Evolutionary conservation across 78 protist species (phyloP).

Genomic region (Pelomyxa schiedti): DNA sequence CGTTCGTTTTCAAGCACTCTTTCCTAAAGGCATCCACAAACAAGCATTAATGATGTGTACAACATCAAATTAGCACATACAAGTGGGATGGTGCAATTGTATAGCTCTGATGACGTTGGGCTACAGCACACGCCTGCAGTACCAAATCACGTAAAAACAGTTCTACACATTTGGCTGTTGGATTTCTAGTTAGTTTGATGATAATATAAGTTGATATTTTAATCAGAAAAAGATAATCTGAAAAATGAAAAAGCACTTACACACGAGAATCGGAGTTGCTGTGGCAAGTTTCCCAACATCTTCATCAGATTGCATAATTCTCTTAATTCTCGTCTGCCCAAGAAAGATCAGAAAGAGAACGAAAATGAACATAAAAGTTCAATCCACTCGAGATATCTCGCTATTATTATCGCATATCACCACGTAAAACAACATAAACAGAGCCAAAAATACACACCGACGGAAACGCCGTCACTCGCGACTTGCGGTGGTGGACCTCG

Average conservation of each 20-base stretch:
- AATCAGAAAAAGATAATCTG: background rate
- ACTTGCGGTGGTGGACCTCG: too few species aligned
- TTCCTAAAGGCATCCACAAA: background rate
- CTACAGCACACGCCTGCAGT: constrained; percentile 10
- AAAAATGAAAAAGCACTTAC: background rate
- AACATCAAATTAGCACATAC: constrained; percentile 14
- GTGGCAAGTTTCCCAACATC: constrained; percentile 47
- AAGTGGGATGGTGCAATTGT: constrained; percentile 14
- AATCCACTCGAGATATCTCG: too few species aligned
- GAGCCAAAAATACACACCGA: too few species aligned
- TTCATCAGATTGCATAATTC: constrained; percentile 53
- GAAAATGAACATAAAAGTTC: too few species aligned
- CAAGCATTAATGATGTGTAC: constrained; percentile 3
- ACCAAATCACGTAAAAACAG: constrained; percentile 33
- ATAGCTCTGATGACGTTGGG: constrained; percentile 29
- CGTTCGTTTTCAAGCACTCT: background rate
- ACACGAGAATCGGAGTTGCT: constrained; percentile 36
- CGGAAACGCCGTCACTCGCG: too few species aligned
- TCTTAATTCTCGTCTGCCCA: constrained; percentile 32
- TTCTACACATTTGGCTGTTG: constrained; percentile 49
- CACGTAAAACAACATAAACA: too few species aligned
- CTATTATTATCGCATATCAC: too few species aligned
- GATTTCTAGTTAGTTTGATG: too few species aligned
- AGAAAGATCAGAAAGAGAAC: too few species aligned
- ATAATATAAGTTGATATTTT: background rate